phyloP scores from a whole-genome alignment of 768 basidiomycete species.

The Exidia glandulosa region DNA sequence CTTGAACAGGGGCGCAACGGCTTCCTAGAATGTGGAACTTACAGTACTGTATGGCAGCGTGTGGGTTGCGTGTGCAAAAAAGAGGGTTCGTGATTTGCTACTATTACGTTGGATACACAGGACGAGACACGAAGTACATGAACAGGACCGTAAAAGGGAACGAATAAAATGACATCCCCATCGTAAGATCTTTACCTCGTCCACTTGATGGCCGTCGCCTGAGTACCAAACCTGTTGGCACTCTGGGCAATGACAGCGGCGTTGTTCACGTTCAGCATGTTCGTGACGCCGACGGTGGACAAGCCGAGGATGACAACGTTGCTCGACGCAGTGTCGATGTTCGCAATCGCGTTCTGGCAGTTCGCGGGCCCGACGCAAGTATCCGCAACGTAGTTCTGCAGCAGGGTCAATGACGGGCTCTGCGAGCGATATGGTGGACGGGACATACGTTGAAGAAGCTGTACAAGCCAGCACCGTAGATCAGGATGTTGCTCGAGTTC shows the following conservation, averaged over 20 bases:
- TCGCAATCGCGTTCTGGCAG: conserved; percentile 8
- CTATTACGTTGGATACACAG: too few species aligned
- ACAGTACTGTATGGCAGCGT: too few species aligned
- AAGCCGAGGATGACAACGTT: conserved; percentile 10
- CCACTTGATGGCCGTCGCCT: conserved; percentile 1
- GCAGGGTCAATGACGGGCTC: not conserved
- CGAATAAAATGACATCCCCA: not conserved
- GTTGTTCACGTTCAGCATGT: conserved; percentile 8
- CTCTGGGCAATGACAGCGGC: conserved; percentile 4
- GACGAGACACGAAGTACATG: not conserved
- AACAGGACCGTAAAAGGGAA: not conserved
- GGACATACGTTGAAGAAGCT: conserved; percentile 42
- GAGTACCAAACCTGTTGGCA: conserved; percentile 7
- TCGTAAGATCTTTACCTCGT: not conserved
- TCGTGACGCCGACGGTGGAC: conserved; percentile 10
- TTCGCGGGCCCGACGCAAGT: conserved; percentile 5
- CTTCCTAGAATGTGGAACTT: too few species aligned
- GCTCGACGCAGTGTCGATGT: conserved; percentile 1
- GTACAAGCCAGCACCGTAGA: conserved; percentile 13
- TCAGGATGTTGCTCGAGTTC: conserved; percentile 6
- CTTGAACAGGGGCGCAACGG: too few species aligned
- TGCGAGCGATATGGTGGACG: not conserved
- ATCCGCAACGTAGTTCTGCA: conserved; percentile 7
- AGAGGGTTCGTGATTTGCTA: too few species aligned
- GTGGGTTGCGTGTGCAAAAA: too few species aligned